Evolutionary conservation across 805 yeast species (phyloP), one percentile per base, ranked within the genome.

Genomic region (Priceomyces fermenticarens): DNA sequence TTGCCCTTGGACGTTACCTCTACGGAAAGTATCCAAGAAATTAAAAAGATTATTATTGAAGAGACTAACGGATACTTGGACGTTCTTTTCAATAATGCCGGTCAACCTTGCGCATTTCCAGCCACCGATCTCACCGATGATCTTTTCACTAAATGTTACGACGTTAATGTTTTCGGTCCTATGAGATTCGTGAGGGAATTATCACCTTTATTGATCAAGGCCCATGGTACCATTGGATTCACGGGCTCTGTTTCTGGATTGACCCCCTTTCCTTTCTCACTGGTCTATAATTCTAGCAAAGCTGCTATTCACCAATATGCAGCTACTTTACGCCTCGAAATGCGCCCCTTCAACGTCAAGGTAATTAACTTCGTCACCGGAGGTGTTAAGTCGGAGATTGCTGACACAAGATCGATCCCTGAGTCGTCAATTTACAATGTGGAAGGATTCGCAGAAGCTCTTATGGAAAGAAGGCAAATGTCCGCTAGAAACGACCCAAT

Each of bases 231-330:
- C 0, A 75, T 86, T 43, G 80, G 82, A 0, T 84, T 83, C 60
- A 85, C 93, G 0, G 93, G 93, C 1, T 83, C 90, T 3, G 58
- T 82, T 2, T 75, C 84, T 11, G 93, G 88, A 1, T 40, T 78
- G 11, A 61, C 74, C 10, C 81, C 87, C 2, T 80, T 85, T 64
- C 95, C 95, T 17, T 85, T 81, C 58, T 78, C 83, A 1, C 70
- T 83, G 10, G 66, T 80, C 25, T 86, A 86, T 54, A 73, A 81
- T 26, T 72, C 90, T 1, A 58, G 84, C 1, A 86, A 86, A 53
- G 88, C 90, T 4, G 90, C 91, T 0, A 78, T 86, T 42, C 88
- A 84, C 48, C 82, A 77, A 49, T 86, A 80, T 53, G 85, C 88
- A 0, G 73, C 77, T 31, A 73, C 73, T 2, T 62, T 86, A 41